These are phyloP conservation scores for Choricystis sp. DNA, from an alignment of 139 green algal species.

Conservation along the genomic window DNA sequence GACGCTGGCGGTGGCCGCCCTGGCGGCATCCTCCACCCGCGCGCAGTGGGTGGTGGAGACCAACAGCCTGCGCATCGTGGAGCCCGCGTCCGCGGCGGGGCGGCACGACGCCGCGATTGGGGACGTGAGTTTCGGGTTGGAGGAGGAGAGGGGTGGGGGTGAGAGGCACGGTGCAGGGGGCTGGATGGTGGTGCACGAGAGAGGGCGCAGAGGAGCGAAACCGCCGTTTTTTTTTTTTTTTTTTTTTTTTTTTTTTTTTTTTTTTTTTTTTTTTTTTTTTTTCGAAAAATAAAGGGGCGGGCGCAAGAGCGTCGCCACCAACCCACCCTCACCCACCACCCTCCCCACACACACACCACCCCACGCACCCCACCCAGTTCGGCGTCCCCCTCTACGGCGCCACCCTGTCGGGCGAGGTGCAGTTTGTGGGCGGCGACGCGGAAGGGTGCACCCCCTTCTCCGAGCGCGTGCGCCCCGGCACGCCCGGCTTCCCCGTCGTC, in stretches of 20 bases:
- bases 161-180: no score
- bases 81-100: constrained; percentile 16
- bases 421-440: constrained; percentile 16
- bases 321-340: background rate
- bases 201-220: no score
- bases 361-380: constrained; percentile 22
- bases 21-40: background rate
- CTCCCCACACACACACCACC: background rate
- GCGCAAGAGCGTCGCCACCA: no score
- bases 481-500: constrained; percentile 10
- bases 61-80: constrained; percentile 23
- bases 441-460: constrained; percentile 20
- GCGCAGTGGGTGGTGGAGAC: constrained; percentile 29
- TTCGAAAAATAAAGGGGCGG: no score
- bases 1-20: background rate
- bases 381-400: constrained; percentile 51
- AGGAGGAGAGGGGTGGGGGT: no score
- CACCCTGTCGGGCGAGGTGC: constrained; percentile 26
- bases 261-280: no score
- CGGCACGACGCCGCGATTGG: constrained; percentile 35
- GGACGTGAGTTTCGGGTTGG: constrained; percentile 12
- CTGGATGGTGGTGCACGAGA: no score
- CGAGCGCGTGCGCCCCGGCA: background rate
- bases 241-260: no score
- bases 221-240: no score